Evolutionary conservation across 2,329 filamentous ascomycete genomes (phyloP).

Genomic region (Boeremia exigua): DNA sequence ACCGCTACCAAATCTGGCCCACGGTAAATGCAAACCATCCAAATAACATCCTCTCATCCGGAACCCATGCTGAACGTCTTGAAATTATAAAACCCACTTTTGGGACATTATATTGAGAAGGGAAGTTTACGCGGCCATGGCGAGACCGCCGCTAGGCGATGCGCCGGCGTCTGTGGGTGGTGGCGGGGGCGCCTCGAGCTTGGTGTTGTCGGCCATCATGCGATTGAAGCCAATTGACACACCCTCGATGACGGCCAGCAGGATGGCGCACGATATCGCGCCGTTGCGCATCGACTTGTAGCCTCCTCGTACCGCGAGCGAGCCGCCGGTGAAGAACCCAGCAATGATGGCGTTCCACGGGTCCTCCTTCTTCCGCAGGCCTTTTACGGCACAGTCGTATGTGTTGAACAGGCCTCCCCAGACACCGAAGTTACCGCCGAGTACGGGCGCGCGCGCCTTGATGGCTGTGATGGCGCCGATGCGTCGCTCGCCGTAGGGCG

Average conservation of each 20-base stretch:
- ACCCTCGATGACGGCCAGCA: conserved; percentile 95
- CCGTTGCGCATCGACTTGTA: conserved; percentile 92
- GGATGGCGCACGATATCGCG: conserved; percentile 92
- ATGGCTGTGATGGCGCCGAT: conserved; percentile 95
- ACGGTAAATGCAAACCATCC: conserved; percentile 40
- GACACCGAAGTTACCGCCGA: conserved; percentile 97
- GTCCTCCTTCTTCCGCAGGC: conserved; percentile 90
- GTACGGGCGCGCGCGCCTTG: conserved; percentile 93
- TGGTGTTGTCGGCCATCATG: conserved; percentile 89
- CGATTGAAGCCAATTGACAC: conserved; percentile 95
- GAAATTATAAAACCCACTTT: conserved; percentile 27
- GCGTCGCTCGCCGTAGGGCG: conserved; percentile 83
- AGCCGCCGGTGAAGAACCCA: conserved; percentile 88
- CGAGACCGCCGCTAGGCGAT: conserved; percentile 26
- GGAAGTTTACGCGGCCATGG: conserved; percentile 33
- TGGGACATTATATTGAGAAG: conserved; percentile 19
- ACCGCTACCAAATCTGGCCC: conserved; percentile 33
- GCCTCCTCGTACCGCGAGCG: conserved; percentile 89
- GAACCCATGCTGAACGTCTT: conserved; percentile 23
- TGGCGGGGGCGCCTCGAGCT: conserved; percentile 68
- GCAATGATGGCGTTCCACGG: conserved; percentile 98
- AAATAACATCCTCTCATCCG: conserved; percentile 28
- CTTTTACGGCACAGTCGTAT: conserved; percentile 97
- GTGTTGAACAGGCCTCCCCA: conserved; percentile 97
- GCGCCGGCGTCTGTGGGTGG: conserved; percentile 45